Conservation (phyloP, 768 basidiomycete genomes). For the Exsudoporus frostii region DNA sequence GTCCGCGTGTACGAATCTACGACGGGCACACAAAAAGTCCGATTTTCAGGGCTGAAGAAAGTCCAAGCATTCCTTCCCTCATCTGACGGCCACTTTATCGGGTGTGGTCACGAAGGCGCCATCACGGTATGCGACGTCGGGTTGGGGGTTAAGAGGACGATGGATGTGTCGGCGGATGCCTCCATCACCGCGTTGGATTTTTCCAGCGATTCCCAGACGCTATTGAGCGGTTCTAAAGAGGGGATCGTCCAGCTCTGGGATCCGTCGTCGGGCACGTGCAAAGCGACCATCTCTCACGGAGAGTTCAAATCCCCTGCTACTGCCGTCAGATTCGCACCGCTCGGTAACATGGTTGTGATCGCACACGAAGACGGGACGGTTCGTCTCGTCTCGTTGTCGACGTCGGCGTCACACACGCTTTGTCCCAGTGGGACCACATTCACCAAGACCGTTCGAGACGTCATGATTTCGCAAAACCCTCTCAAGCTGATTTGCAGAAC, state of each 20-base stretch:
- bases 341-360: not conserved
- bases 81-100: not conserved
- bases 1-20: slow-evolving; percentile 6
- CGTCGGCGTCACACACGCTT: not conserved
- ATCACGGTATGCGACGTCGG: slow-evolving; percentile 4
- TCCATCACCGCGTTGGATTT: slow-evolving; percentile 10
- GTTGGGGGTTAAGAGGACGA: not conserved
- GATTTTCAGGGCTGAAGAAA: slow-evolving; percentile 5
- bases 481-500: slow-evolving; percentile 2
- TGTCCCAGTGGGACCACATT: not conserved
- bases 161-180: not conserved
- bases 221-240: slow-evolving; percentile 9
- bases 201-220: slow-evolving; percentile 7
- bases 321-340: slow-evolving; percentile 6
- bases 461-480: slow-evolving; percentile 5
- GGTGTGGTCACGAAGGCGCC: slow-evolving; percentile 9
- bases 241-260: slow-evolving; percentile 15
- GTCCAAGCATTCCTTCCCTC: slow-evolving; percentile 4
- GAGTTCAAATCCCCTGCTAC: not conserved
- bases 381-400: slow-evolving; percentile 1
- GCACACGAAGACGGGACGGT: slow-evolving; percentile 5
- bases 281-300: not conserved
- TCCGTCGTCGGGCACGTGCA: slow-evolving; percentile 1
- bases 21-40: slow-evolving; percentile 1
- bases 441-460: not conserved